These are phyloP conservation scores for Nakazawaea laoshanensis DNA, from an alignment of 805 yeast species.

Conservation along the genomic window DNA sequence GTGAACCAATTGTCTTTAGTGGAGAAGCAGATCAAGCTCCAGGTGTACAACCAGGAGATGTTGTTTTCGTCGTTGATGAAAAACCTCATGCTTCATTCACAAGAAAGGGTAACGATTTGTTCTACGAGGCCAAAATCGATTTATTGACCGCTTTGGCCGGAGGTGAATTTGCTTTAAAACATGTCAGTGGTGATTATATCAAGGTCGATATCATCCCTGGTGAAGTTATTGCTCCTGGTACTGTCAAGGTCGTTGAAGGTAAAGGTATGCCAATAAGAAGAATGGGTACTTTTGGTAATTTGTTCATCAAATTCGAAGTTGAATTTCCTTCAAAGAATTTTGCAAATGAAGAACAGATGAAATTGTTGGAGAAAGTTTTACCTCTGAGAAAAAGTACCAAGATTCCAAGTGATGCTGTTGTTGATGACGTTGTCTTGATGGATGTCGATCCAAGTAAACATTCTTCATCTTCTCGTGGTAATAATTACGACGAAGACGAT, in stretches of 20 bases:
- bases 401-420: conserved; percentile 65
- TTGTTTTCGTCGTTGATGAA: conserved; percentile 84
- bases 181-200: conserved; percentile 85
- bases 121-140: conserved; percentile 81
- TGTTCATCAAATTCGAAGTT: conserved; percentile 77
- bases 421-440: conserved; percentile 72
- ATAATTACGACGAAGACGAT: conserved; percentile 36
- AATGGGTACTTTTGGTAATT: conserved; percentile 82
- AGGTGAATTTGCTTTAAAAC: conserved; percentile 83
- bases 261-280: conserved; percentile 98
- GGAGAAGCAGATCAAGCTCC: conserved; percentile 99
- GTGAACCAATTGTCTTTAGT: conserved; percentile 80
- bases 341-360: conserved; percentile 66
- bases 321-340: conserved; percentile 80
- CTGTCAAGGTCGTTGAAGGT: conserved; percentile 71
- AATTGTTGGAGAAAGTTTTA: conserved; percentile 63
- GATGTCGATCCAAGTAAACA: conserved; percentile 64
- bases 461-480: conserved; percentile 28
- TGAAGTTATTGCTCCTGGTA: conserved; percentile 84
- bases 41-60: conserved; percentile 93
- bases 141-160: conserved; percentile 94
- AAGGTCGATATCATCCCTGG: conserved; percentile 82
- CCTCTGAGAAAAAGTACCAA: conserved; percentile 62
- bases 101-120: conserved; percentile 85
- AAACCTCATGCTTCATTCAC: conserved; percentile 76